Base-by-base conservation (phyloP, 176 grass and related monocot genomes). In the Musa troglodytarum region DNA sequence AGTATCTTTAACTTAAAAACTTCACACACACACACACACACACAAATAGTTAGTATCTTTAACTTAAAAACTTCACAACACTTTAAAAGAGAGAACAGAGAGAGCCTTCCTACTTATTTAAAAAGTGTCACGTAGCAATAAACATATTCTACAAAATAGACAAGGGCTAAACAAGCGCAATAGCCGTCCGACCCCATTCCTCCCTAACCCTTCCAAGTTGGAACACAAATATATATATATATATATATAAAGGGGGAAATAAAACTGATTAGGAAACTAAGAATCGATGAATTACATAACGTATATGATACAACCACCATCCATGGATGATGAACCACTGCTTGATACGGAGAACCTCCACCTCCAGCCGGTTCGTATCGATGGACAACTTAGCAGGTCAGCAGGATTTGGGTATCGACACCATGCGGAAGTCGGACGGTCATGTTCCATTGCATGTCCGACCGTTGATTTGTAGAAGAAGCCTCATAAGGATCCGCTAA, bases 131-230 rank as follows among this genome's bases (percentile, higher is more conserved):
- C 50, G 49, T 50, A 50, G 68, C 23, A 65, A 25, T 4, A 9
- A 65, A 70, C 51, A 51, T 49, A 70, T 70, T 70, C 43, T 70
- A 70, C 68, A 70, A 70, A 70, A 70, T 49, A 49, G 68, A 70
- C 49, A 17, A 43, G 68, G 68, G 16, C 26, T n/a, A 10, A 70
- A 52, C 34, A 49, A 51, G 68, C 25, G 2, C 68, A 51, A 70
- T 7, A n/a, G 49, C 68, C 49, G 3, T 51, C 68, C 68, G 52
- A 50, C 68, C 49, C 49, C 68, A 21, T 70, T 70, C 68, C 20
- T 52, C 68, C 17, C 68, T 52, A 51, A 70, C 16, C 43, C 43
- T 19, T 19, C 7, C 2, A 49, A 43, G n/a, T 43, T 15, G 51
- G 13, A 20, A 9, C 68, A 50, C 28, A 43, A 68, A 13, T 22